These are phyloP conservation scores for Suillus decipiens DNA, from an alignment of 768 basidiomycete species.

Conservation along the genomic window DNA sequence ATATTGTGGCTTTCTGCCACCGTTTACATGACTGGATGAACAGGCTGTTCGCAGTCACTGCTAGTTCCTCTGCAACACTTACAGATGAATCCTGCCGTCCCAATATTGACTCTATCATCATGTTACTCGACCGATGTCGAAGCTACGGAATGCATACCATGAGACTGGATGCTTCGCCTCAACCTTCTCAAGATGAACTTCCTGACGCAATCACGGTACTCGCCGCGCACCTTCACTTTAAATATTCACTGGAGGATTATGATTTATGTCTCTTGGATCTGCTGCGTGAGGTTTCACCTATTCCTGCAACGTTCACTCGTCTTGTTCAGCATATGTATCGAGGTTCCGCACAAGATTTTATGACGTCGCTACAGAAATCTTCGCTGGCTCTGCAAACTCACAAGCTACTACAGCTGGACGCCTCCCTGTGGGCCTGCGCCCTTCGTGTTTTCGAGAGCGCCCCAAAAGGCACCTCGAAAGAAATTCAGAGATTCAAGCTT, in stretches of 20 bases:
- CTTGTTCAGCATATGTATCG: constrained; percentile 27
- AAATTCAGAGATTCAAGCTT: constrained; percentile 37
- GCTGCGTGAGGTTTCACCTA: constrained; percentile 31
- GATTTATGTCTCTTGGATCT: constrained; percentile 21
- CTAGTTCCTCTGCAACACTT: background rate
- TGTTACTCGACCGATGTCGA: constrained; percentile 30
- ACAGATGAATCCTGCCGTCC: constrained; percentile 1
- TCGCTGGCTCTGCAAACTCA: constrained; percentile 35
- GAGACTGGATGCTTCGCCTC: constrained; percentile 3
- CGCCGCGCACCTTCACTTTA: constrained; percentile 21
- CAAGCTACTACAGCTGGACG: constrained; percentile 44
- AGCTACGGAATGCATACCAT: constrained; percentile 21
- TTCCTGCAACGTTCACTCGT: constrained; percentile 32
- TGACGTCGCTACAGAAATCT: constrained; percentile 25
- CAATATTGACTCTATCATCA: constrained; percentile 17
- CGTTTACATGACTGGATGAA: constrained; percentile 28
- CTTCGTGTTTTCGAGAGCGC: constrained; percentile 47
- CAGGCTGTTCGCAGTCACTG: constrained; percentile 16
- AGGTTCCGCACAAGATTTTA: constrained; percentile 26
- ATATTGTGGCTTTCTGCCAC: constrained; percentile 9
- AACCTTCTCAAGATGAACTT: constrained; percentile 18
- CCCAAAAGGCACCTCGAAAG: constrained; percentile 23
- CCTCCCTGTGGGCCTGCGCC: constrained; percentile 54
- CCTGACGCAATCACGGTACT: constrained; percentile 28
- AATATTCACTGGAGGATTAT: constrained; percentile 13